Evolutionary conservation across 257 asterid genomes (phyloP).

Genomic region (Leptodermis oblonga): DNA sequence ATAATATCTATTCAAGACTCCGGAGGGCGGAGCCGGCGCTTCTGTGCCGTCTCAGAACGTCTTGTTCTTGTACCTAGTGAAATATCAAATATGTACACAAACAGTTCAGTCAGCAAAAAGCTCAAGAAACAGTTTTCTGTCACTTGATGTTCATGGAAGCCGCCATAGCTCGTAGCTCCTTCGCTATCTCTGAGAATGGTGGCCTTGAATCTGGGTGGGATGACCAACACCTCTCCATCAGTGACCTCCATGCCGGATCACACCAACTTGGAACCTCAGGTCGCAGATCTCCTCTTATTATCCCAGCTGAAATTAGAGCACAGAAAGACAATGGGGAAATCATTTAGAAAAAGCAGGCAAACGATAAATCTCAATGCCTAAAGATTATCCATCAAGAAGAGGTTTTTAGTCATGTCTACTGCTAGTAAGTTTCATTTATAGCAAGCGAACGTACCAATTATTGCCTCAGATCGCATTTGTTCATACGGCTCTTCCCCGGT

Average conservation of each 20-base stretch:
- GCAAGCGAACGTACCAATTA: constrained; percentile 21
- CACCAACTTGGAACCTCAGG: constrained; percentile 36
- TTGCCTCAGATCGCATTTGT: constrained; percentile 30
- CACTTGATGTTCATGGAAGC: constrained; percentile 27
- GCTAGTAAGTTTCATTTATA: background rate
- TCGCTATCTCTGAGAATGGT: constrained; percentile 28
- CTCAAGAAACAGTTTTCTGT: background rate
- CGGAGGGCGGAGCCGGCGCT: constrained; percentile 3
- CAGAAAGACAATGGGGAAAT: background rate
- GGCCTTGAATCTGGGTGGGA: constrained; percentile 27
- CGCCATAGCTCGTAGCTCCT: constrained; percentile 29
- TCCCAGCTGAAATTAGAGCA: constrained; percentile 22
- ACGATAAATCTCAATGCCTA: background rate
- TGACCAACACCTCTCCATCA: constrained; percentile 36
- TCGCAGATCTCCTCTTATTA: constrained; percentile 24
- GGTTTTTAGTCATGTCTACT: background rate
- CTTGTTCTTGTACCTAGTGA: background rate
- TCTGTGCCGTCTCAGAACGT: constrained; percentile 17
- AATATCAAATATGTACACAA: constrained; percentile 7
- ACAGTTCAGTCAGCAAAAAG: background rate
- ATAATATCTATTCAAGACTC: constrained; percentile 10
- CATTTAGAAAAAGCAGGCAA: background rate
- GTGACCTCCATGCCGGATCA: constrained; percentile 32
- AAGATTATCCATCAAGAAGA: background rate
- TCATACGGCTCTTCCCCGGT: constrained; percentile 29